Conservation (phyloP, 345 rosid species). For the Eutrema japonicum region DNA sequence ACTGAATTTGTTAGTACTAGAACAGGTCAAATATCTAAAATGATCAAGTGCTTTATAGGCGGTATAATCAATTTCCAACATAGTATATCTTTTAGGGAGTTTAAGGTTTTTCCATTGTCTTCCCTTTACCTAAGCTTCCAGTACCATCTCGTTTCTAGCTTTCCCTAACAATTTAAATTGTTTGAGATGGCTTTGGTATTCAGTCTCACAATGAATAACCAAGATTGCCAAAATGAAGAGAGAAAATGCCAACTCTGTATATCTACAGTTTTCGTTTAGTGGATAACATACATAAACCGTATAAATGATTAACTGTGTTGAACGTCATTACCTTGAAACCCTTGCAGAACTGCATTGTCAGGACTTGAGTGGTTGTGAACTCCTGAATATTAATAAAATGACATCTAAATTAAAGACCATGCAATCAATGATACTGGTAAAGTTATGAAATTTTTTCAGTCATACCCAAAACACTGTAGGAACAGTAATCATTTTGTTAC, state of each 20-base stretch:
- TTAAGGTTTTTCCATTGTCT: neutral
- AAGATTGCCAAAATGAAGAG: slow-evolving; percentile 5
- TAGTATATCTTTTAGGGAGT: neutral
- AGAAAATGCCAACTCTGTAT: neutral
- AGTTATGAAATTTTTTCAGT: neutral
- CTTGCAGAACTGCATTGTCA: slow-evolving; percentile 81
- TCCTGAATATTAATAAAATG: slow-evolving; percentile 50
- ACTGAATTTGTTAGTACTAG: neutral
- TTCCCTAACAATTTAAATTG: neutral
- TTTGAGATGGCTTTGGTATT: neutral
- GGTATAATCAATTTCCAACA: neutral
- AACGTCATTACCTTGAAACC: slow-evolving; percentile 67
- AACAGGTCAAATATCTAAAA: neutral
- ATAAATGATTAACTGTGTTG: slow-evolving; percentile 14
- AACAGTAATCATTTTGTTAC: slow-evolving; percentile 57
- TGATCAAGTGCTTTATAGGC: neutral
- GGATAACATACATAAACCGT: neutral
- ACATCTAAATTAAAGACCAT: neutral
- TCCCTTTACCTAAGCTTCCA: neutral
- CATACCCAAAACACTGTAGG: slow-evolving; percentile 80
- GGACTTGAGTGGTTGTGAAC: slow-evolving; percentile 72
- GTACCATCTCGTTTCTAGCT: neutral
- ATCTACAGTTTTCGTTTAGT: too few species aligned
- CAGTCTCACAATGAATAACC: neutral
- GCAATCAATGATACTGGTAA: slow-evolving; percentile 1